phyloP scores from a whole-genome alignment of 345 rosid genomes.

The Rubroshorea leprosula region DNA sequence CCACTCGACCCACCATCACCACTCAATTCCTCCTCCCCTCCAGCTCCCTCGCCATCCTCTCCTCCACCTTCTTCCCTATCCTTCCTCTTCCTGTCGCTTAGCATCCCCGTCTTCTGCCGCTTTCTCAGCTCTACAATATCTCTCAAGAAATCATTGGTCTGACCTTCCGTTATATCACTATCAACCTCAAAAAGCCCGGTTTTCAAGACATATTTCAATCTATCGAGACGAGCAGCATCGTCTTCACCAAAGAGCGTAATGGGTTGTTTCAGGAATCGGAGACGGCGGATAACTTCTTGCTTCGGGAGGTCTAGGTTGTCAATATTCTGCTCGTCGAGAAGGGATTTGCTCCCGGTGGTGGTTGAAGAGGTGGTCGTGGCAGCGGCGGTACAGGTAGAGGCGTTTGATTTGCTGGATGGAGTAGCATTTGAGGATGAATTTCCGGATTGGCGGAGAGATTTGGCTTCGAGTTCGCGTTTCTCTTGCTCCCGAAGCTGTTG shows the following conservation, averaged over 20 bases:
- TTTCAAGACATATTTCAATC: conserved; percentile 73
- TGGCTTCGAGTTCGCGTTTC: conserved; percentile 80
- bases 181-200: conserved; percentile 91
- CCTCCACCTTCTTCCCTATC: conserved; percentile 77
- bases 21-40: conserved; percentile 67
- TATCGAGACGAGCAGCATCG: conserved; percentile 72
- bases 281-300: conserved; percentile 88
- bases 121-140: conserved; percentile 88
- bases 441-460: conserved; percentile 47
- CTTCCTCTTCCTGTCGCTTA: conserved; percentile 73
- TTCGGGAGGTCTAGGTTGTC: conserved; percentile 70
- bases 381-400: conserved; percentile 32
- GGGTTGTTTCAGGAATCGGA: conserved; percentile 87
- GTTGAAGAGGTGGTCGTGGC: conserved; percentile 32
- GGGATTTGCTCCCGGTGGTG: conserved; percentile 50
- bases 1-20: conserved; percentile 95
- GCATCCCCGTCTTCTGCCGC: conserved; percentile 81
- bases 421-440: conserved; percentile 23
- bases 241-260: conserved; percentile 95
- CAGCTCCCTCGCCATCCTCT: conserved; percentile 66
- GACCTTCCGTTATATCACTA: conserved; percentile 89
- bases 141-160: conserved; percentile 93
- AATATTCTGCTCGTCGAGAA: conserved; percentile 71
- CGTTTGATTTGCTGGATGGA: conserved; percentile 25
- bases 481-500: conserved; percentile 90